These are phyloP conservation scores for Tolypocladium ovalisporum DNA, from an alignment of 2,329 filamentous ascomycete species.

Conservation along the genomic window DNA sequence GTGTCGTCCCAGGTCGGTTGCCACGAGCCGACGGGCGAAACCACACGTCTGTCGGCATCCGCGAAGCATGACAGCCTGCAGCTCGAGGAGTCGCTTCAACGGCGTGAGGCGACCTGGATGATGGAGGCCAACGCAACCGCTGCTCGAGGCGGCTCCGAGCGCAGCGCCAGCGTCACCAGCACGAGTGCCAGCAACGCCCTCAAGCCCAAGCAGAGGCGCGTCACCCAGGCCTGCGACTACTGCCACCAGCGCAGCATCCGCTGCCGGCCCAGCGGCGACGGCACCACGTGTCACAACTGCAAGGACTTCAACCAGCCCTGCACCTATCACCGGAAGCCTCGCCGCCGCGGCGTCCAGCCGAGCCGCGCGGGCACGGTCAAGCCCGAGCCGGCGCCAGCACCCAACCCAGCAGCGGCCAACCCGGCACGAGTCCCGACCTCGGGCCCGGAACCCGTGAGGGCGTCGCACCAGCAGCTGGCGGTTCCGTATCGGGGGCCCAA, in stretches of 20 bases:
- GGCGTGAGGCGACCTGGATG: neutral
- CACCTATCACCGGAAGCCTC: conserved; percentile 31
- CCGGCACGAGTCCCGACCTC: neutral
- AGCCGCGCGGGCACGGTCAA: neutral
- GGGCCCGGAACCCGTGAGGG: neutral
- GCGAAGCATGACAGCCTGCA: neutral
- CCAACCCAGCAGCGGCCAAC: neutral
- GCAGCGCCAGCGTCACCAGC: neutral
- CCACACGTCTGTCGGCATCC: neutral
- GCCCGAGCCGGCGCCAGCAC: neutral
- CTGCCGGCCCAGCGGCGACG: conserved; percentile 20
- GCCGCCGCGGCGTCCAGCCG: conserved; percentile 17
- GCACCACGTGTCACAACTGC: conserved; percentile 34
- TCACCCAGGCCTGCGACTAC: conserved; percentile 25
- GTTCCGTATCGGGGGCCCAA: neutral
- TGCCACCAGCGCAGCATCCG: conserved; percentile 26
- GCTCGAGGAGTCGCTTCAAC: neutral
- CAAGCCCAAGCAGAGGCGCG: conserved; percentile 8
- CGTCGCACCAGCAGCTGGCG: neutral
- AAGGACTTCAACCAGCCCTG: conserved; percentile 36
- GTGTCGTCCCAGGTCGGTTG: neutral
- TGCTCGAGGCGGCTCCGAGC: neutral
- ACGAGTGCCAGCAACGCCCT: neutral
- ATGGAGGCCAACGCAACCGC: neutral
- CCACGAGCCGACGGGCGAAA: neutral